Evolutionary conservation across 2,329 filamentous ascomycete species (phyloP).

Genomic region (Aureobasidium mangrovei): DNA sequence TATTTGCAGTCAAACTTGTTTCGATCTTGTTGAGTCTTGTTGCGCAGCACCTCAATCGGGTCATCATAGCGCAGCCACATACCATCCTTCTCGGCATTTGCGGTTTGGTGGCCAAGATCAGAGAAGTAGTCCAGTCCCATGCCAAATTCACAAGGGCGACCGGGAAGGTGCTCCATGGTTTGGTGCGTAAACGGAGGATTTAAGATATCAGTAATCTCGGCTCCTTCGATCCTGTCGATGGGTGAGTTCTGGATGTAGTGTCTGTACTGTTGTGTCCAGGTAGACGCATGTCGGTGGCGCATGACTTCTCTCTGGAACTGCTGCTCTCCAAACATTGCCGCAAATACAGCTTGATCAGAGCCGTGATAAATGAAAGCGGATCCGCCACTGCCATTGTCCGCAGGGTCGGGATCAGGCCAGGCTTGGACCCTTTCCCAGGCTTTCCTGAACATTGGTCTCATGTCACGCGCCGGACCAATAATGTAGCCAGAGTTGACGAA

Average conservation of each 20-base stretch:
- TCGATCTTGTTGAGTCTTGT: not conserved
- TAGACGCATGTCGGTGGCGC: slow-evolving; percentile 15
- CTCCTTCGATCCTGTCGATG: not conserved
- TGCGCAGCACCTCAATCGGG: slow-evolving; percentile 14
- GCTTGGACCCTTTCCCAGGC: slow-evolving; percentile 25
- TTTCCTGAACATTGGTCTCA: slow-evolving; percentile 32
- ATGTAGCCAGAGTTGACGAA: slow-evolving; percentile 42
- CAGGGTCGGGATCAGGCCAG: not conserved
- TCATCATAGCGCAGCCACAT: slow-evolving; percentile 21
- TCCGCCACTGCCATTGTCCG: slow-evolving; percentile 21
- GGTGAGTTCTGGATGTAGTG: not conserved
- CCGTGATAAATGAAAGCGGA: slow-evolving; percentile 24
- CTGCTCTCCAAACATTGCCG: slow-evolving; percentile 25
- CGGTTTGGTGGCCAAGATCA: slow-evolving; percentile 21
- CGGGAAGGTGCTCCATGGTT: slow-evolving; percentile 11
- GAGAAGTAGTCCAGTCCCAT: slow-evolving; percentile 24
- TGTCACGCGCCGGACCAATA: slow-evolving; percentile 32
- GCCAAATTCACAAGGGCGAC: slow-evolving; percentile 29
- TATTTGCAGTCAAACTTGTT: slow-evolving; percentile 17
- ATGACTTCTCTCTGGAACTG: slow-evolving; percentile 23
- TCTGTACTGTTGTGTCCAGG: slow-evolving; percentile 7
- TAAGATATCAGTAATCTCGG: not conserved
- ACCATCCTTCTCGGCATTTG: slow-evolving; percentile 21
- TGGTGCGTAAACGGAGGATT: slow-evolving; percentile 15
- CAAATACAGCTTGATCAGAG: slow-evolving; percentile 30